phyloP scores from a whole-genome alignment of 306 rosid species.

The Cucumis melo region DNA sequence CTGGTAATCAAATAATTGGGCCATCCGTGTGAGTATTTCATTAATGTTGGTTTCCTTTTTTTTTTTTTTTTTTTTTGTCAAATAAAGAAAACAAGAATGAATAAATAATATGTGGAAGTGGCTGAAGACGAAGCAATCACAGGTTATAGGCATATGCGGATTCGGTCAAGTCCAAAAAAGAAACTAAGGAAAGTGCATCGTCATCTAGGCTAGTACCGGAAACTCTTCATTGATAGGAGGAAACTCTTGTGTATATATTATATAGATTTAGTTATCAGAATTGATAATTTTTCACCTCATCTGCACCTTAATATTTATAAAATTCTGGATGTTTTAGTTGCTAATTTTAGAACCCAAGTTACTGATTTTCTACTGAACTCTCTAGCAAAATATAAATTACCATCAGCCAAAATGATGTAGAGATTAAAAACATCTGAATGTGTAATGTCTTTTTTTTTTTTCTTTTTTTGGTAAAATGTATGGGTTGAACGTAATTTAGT shows the following conservation, averaged over 20 bases:
- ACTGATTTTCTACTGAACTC: neutral
- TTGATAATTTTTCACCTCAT: too few relatives aligned
- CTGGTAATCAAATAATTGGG: too few relatives aligned
- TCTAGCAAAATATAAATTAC: neutral
- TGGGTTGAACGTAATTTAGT: neutral
- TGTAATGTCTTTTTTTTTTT: neutral
- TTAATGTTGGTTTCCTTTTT: neutral
- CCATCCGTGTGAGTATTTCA: neutral
- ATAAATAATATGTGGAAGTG: neutral
- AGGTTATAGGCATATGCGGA: neutral
- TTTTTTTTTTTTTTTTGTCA: neutral
- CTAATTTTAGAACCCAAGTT: neutral
- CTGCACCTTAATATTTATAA: too few relatives aligned
- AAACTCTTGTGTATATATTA: too few relatives aligned
- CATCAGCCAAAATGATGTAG: neutral
- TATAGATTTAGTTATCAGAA: too few relatives aligned
- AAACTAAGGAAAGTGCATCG: too few relatives aligned
- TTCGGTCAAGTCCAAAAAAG: too few relatives aligned
- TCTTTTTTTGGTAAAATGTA: neutral
- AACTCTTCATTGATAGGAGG: too few relatives aligned
- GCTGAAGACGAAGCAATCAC: neutral
- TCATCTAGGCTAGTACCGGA: too few relatives aligned
- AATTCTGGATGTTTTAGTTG: too few relatives aligned
- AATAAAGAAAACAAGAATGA: neutral
- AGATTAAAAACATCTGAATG: neutral